Base-by-base conservation (phyloP, 164 flowering plant genomes). In the Stephania yunnanensis region DNA sequence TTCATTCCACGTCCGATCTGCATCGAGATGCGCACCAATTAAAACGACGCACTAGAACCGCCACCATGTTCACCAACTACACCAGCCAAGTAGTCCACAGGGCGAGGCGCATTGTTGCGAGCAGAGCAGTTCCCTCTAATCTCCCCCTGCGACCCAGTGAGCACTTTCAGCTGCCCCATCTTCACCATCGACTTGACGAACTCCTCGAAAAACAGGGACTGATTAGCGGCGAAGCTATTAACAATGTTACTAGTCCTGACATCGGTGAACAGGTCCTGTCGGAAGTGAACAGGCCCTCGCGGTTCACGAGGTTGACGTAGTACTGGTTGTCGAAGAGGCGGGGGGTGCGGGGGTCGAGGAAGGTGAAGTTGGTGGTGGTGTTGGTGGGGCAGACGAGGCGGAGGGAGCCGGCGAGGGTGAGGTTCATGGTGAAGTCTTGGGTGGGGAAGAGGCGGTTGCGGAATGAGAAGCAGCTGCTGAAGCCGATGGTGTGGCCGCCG, bases 401-500 rank as follows among this genome's bases (percentile, higher is more conserved):
- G 46, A 81, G 79, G 10, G 45, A 7, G 1, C 46, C 74, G 10
- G 79, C 79, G 20, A 73, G 76, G 45, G 79, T 64, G 50, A 73
- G 25, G 83, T 76, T 73, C 79, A 81, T 64, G 77, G 65, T 67
- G 7, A 73, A 13, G 63, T 81, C 84, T 36, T 71, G 84, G 44
- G 7, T 70, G 4, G 84, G 84, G 73, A 73, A 79, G 17, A 81
- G 61, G 8, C 84, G 79, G 5, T 25, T 15, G 29, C 70, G 25
- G 80, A 81, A 81, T 1, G 84, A 76, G 2, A 73, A 3, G 70
- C 84, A 81, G 44, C 79, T 77, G 63, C 76, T 46, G 15, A 83
- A 68, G 7, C 90, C 90, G 64, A 87, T 85, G 72, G 90, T 87
- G 85, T 87, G 90, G 81, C 85, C 87, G 25, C 90, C 90, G 67